These are phyloP conservation scores for Cutaneotrichosporon cavernicola DNA, from an alignment of 1,284 basidiomycete species.

Conservation along the genomic window DNA sequence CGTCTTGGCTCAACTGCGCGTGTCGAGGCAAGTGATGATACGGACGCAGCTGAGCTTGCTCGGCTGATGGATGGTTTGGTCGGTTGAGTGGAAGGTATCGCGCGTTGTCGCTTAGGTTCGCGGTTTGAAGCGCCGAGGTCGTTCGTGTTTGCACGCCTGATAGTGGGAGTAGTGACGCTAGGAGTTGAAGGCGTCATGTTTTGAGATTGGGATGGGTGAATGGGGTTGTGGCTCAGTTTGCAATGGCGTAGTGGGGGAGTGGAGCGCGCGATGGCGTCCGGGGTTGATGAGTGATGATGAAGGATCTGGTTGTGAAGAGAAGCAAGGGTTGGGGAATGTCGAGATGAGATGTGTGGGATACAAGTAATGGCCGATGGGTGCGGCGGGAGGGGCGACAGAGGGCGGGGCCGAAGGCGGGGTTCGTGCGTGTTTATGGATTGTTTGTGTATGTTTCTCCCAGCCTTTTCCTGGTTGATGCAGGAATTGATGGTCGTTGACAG, in stretches of 20 bases:
- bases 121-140: background rate
- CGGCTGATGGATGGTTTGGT: background rate
- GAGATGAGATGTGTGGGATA: background rate
- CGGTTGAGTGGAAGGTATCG: background rate
- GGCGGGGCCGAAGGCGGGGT: background rate
- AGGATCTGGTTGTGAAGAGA: too few species aligned
- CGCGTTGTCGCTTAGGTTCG: background rate
- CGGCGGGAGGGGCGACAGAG: background rate
- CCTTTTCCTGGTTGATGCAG: background rate
- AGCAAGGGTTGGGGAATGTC: background rate
- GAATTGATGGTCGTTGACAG: background rate
- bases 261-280: background rate
- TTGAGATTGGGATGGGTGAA: background rate
- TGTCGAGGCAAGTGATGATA: background rate
- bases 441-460: background rate
- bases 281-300: background rate
- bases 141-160: background rate
- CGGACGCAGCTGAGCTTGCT: background rate
- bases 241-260: background rate
- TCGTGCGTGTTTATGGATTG: slow-evolving; percentile 9
- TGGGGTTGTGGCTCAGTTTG: background rate
- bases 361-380: background rate
- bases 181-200: background rate
- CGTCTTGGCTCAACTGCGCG: background rate
- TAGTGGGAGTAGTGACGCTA: background rate